A percentile compares a stretch with the other conserved stretches of the same genome.
Evolutionary conservation across 2,329 filamentous ascomycete genomes (phyloP).

Genomic region (Tolypocladium amazonense): DNA sequence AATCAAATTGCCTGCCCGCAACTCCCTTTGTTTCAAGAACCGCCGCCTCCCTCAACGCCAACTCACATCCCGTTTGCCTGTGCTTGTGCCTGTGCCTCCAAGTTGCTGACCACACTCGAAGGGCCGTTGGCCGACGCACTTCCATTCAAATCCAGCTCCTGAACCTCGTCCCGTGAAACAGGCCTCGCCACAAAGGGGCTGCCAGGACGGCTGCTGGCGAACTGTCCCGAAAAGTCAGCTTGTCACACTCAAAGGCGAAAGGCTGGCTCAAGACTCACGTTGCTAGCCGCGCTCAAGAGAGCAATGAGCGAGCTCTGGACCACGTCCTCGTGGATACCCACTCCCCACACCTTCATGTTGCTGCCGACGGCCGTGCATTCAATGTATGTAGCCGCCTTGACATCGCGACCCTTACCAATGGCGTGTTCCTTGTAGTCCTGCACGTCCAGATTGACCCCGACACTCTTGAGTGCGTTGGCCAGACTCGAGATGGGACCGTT

Average conservation of each 20-base stretch:
- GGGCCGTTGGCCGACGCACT: conserved; percentile 1
- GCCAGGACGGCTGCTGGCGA: conserved; percentile 57
- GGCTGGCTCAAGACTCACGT: conserved; percentile 46
- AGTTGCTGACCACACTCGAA: conserved; percentile 7
- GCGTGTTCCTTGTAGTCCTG: conserved; percentile 95
- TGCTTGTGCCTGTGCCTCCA: conserved; percentile 12
- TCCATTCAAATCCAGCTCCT: conserved; percentile 6
- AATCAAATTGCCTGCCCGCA: not conserved
- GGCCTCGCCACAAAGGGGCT: conserved; percentile 51
- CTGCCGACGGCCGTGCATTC: conserved; percentile 65
- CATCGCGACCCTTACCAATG: conserved; percentile 68
- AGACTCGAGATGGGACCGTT: conserved; percentile 87
- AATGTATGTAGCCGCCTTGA: conserved; percentile 93
- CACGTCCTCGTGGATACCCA: conserved; percentile 45
- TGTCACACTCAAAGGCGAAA: not conserved
- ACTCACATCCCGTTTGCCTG: conserved; percentile 10
- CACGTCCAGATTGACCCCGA: conserved; percentile 84
- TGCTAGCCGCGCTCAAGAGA: conserved; percentile 73
- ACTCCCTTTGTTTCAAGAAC: not conserved
- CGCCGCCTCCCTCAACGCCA: not conserved
- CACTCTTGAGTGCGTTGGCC: conserved; percentile 64
- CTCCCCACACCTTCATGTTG: conserved; percentile 72
- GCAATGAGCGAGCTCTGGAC: conserved; percentile 84
- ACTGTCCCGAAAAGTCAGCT: conserved; percentile 20
- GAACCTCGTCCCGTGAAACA: conserved; percentile 22